Evolutionary conservation across 768 basidiomycete species (phyloP).

Genomic region (Lactarius evosmus): DNA sequence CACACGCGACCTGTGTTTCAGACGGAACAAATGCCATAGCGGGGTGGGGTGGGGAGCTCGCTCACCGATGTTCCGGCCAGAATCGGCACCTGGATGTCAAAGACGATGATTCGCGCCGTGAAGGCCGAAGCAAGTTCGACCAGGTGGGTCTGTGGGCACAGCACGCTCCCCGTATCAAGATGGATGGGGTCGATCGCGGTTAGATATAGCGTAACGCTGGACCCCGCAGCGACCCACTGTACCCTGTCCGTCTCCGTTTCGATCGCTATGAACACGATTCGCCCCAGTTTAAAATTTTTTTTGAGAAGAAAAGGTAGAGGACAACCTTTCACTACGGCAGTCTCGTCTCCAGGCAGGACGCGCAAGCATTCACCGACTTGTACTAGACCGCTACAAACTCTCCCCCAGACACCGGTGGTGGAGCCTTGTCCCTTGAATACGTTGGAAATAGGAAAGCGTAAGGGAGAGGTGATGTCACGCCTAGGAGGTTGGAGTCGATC

Average conservation of each 20-base stretch:
- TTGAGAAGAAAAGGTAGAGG: neutral
- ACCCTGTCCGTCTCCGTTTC: slow-evolving; percentile 74
- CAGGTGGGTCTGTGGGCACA: slow-evolving; percentile 69
- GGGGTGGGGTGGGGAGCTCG: slow-evolving; percentile 11
- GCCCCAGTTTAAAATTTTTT: neutral
- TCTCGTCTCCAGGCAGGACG: slow-evolving; percentile 91
- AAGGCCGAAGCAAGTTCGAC: slow-evolving; percentile 78
- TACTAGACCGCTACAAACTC: slow-evolving; percentile 82
- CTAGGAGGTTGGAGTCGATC: slow-evolving; percentile 79
- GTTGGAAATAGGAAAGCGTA: slow-evolving; percentile 90
- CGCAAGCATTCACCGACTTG: slow-evolving; percentile 89
- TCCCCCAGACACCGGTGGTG: slow-evolving; percentile 73
- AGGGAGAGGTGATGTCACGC: slow-evolving; percentile 69
- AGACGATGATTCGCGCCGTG: slow-evolving; percentile 85
- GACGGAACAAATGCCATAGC: neutral
- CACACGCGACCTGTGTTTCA: neutral
- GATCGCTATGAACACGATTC: slow-evolving; percentile 54
- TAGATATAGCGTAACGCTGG: slow-evolving; percentile 83
- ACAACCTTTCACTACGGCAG: slow-evolving; percentile 64
- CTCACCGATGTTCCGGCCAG: slow-evolving; percentile 80
- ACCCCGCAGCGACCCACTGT: slow-evolving; percentile 87
- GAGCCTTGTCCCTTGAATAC: slow-evolving; percentile 89
- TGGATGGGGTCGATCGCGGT: slow-evolving; percentile 82
- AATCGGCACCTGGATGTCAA: slow-evolving; percentile 89
- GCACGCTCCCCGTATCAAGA: slow-evolving; percentile 81